These are phyloP conservation scores for Kazachstania martiniae DNA, from an alignment of 805 yeast species.

Conservation along the genomic window DNA sequence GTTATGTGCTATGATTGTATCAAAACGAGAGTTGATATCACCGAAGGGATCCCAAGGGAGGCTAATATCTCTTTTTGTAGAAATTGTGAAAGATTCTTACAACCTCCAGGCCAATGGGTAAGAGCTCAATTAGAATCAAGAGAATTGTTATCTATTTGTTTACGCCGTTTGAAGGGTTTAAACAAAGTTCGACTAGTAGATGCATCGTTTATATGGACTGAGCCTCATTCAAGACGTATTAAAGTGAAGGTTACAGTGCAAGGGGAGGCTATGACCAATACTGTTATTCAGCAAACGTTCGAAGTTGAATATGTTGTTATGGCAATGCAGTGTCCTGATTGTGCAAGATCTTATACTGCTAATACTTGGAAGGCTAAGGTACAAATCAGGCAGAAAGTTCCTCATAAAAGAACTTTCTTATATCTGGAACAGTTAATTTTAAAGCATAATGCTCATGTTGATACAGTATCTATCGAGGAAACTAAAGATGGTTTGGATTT, in stretches of 20 bases:
- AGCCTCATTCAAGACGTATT: slow-evolving; percentile 94
- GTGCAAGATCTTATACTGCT: slow-evolving; percentile 93
- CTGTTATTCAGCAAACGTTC: slow-evolving; percentile 85
- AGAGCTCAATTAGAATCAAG: slow-evolving; percentile 83
- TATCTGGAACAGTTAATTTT: slow-evolving; percentile 91
- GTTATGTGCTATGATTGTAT: slow-evolving; percentile 98
- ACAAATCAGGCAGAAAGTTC: slow-evolving; percentile 94
- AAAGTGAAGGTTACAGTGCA: slow-evolving; percentile 87
- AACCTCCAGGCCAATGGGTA: slow-evolving; percentile 93
- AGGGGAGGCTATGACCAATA: slow-evolving; percentile 89
- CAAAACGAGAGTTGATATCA: slow-evolving; percentile 82
- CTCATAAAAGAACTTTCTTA: slow-evolving; percentile 94
- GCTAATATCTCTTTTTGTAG: slow-evolving; percentile 88
- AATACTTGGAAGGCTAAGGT: slow-evolving; percentile 98
- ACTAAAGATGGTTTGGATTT: slow-evolving; percentile 91
- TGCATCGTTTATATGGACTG: slow-evolving; percentile 97
- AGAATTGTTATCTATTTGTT: slow-evolving; percentile 81
- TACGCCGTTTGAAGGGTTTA: slow-evolving; percentile 79
- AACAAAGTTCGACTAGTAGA: slow-evolving; percentile 78
- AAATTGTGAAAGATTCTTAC: slow-evolving; percentile 91
- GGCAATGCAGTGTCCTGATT: slow-evolving; percentile 96
- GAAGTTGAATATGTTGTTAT: slow-evolving; percentile 91
- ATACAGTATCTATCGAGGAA: slow-evolving; percentile 88
- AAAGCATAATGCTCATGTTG: slow-evolving; percentile 85
- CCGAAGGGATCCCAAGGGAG: slow-evolving; percentile 90